Evolutionary conservation across 495 filamentous ascomycete species (phyloP).

Genomic region (Talaromyces liani): DNA sequence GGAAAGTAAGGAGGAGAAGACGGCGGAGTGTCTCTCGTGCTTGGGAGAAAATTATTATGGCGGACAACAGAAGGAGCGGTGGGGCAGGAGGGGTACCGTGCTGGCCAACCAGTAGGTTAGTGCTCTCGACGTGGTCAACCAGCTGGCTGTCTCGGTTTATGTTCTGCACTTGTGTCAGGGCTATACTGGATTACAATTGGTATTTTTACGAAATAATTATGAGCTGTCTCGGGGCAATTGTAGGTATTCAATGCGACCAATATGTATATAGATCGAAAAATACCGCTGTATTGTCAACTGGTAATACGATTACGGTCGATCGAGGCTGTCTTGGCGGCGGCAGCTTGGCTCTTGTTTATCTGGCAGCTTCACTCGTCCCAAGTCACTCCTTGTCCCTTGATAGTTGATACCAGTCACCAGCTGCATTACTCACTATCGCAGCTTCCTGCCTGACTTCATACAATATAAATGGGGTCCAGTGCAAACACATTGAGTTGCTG

Average conservation of each 20-base stretch:
- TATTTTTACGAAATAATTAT: neutral
- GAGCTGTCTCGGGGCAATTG: neutral
- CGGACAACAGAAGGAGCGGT: slow-evolving; percentile 11
- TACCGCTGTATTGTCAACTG: neutral
- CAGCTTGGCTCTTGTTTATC: slow-evolving; percentile 5
- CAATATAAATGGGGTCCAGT: slow-evolving; percentile 7
- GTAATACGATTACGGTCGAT: neutral
- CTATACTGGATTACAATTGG: neutral
- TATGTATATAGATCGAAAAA: neutral
- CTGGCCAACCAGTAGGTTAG: neutral
- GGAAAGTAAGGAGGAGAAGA: slow-evolving; percentile 19
- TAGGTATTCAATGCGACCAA: neutral
- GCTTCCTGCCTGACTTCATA: slow-evolving; percentile 2
- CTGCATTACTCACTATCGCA: neutral
- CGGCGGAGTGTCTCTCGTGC: neutral
- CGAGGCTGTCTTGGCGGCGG: neutral
- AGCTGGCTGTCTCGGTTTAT: neutral
- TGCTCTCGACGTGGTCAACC: neutral
- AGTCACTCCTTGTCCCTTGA: neutral
- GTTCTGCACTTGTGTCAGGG: neutral
- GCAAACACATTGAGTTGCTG: neutral
- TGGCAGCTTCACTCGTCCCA: slow-evolving; percentile 7
- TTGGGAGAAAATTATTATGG: neutral
- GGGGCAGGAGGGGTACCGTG: slow-evolving; percentile 13
- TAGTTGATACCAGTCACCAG: neutral